A percentile compares a stretch with the other conserved stretches of the same genome.
Conservation (phyloP, 768 basidiomycete genomes). For the Tylopilus rubrobrunneus region DNA sequence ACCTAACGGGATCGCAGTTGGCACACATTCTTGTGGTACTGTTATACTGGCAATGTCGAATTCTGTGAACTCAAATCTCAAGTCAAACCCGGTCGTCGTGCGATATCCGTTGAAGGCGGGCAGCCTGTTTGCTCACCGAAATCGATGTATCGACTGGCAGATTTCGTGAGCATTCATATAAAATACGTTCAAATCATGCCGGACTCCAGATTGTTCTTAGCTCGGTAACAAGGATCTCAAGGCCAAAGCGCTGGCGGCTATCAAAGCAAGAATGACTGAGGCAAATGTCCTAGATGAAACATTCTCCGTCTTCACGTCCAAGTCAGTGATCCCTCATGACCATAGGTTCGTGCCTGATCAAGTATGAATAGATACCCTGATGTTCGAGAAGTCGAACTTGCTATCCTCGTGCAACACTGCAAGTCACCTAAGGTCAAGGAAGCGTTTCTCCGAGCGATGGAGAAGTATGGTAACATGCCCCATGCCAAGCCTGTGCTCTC, state of each 20-base stretch:
- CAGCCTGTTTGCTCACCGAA: slow-evolving; percentile 31
- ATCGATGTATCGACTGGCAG: slow-evolving; percentile 35
- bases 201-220: slow-evolving; percentile 1
- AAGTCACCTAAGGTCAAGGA: slow-evolving; percentile 13
- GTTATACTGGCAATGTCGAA: slow-evolving; percentile 20
- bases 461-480: not conserved
- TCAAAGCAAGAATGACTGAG: slow-evolving; percentile 13
- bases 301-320: slow-evolving; percentile 29
- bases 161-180: slow-evolving; percentile 19
- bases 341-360: not conserved
- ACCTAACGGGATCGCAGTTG: slow-evolving; percentile 11
- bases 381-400: slow-evolving; percentile 16
- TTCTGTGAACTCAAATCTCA: slow-evolving; percentile 19
- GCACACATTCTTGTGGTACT: slow-evolving; percentile 23
- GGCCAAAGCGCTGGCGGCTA: slow-evolving; percentile 15
- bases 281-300: slow-evolving; percentile 23
- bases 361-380: slow-evolving; percentile 12
- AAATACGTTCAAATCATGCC: not conserved
- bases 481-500: slow-evolving; percentile 13
- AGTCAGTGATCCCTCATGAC: slow-evolving; percentile 5
- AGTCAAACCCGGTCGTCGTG: not conserved
- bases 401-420: slow-evolving; percentile 6
- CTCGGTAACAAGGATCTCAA: slow-evolving; percentile 16
- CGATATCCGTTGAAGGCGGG: not conserved
- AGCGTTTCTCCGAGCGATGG: slow-evolving; percentile 9